A percentile compares a stretch with the other conserved stretches of the same genome.
phyloP scores from a whole-genome alignment of 148 eudicot species.

The Spergularia bocconei region DNA sequence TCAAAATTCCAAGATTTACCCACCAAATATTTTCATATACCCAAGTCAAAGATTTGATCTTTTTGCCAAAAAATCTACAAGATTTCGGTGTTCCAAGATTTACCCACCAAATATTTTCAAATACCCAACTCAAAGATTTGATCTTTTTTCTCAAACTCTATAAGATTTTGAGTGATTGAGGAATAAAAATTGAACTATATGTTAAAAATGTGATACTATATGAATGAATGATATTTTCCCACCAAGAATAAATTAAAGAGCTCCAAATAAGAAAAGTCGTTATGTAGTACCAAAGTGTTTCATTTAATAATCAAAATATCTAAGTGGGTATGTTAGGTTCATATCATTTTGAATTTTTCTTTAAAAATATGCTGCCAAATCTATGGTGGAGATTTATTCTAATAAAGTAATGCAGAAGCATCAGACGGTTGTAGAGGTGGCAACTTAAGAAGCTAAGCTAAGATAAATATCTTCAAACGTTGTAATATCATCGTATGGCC shows the following conservation, averaged over 20 bases:
- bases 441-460: not conserved
- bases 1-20: conserved; percentile 13
- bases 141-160: not conserved
- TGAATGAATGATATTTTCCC: not conserved
- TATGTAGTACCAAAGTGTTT: not conserved
- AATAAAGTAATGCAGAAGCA: conserved; percentile 11
- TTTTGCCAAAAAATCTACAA: not conserved
- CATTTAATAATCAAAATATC: conserved; percentile 19
- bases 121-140: not conserved
- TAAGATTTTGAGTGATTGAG: too few species aligned
- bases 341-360: not conserved
- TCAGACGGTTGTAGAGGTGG: conserved; percentile 16
- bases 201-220: not conserved
- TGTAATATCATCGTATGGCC: conserved; percentile 15
- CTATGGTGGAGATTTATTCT: not conserved
- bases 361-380: conserved; percentile 4
- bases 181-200: too few species aligned
- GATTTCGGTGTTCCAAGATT: not conserved
- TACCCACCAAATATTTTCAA: conserved; percentile 8
- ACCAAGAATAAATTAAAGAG: not conserved
- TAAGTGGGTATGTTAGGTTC: conserved; percentile 8
- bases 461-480: conserved; percentile 23
- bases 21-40: conserved; percentile 6
- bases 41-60: too few species aligned
- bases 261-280: not conserved